Conservation (phyloP, 164 flowering plant species). For the Tetrastigma voinierianum region DNA sequence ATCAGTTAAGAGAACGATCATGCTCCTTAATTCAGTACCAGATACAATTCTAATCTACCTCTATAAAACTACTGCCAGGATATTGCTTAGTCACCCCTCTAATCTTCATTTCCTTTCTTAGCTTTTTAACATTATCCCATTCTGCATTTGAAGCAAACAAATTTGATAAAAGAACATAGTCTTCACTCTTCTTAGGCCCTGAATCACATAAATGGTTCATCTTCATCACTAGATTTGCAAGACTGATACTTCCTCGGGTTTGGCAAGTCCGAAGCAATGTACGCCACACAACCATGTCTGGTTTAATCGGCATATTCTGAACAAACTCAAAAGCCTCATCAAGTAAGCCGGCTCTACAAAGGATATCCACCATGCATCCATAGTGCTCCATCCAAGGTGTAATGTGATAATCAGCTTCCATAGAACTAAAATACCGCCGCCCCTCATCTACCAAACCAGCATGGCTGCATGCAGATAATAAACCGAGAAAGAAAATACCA, state of each 20-base stretch:
- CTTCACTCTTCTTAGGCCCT: slow-evolving; percentile 25
- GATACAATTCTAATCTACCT: slow-evolving; percentile 5
- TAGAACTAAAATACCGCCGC: slow-evolving; percentile 26
- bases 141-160: slow-evolving; percentile 22
- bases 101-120: slow-evolving; percentile 26
- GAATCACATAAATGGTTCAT: slow-evolving; percentile 11
- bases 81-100: slow-evolving; percentile 15
- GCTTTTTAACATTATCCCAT: slow-evolving; percentile 29
- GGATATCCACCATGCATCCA: slow-evolving; percentile 46
- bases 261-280: slow-evolving; percentile 35
- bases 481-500: slow-evolving; percentile 25
- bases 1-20: not conserved
- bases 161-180: slow-evolving; percentile 30
- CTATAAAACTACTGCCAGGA: slow-evolving; percentile 12
- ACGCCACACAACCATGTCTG: slow-evolving; percentile 30
- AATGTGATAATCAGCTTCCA: slow-evolving; percentile 27
- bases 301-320: slow-evolving; percentile 26
- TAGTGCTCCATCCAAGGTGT: slow-evolving; percentile 39
- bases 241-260: slow-evolving; percentile 14
- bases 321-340: slow-evolving; percentile 35
- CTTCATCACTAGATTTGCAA: slow-evolving; percentile 20
- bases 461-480: slow-evolving; percentile 42
- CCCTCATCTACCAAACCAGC: slow-evolving; percentile 43
- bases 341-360: slow-evolving; percentile 33
- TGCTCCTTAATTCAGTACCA: not conserved